phyloP scores from a whole-genome alignment of 495 filamentous ascomycete species.

The Achaetomiella virescens region DNA sequence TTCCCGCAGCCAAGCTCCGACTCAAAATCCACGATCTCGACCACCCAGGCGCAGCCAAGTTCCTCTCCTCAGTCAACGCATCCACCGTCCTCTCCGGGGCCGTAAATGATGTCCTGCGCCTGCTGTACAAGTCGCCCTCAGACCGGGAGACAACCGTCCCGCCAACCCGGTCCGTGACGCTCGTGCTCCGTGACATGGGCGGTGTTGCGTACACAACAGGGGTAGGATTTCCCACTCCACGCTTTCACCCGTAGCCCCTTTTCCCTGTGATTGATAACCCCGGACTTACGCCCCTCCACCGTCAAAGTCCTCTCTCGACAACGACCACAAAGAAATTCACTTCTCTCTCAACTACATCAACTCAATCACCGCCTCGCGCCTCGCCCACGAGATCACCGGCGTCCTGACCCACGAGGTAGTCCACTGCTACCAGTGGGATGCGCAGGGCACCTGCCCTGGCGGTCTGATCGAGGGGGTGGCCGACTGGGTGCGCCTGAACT shows the following conservation, averaged over 20 bases:
- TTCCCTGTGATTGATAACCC: not conserved
- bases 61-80: conserved; percentile 56
- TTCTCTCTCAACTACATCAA: conserved; percentile 72
- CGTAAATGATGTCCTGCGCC: conserved; percentile 58
- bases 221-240: conserved; percentile 7
- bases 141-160: conserved; percentile 37
- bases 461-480: conserved; percentile 90
- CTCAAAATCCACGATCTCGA: conserved; percentile 65
- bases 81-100: conserved; percentile 52
- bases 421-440: conserved; percentile 88
- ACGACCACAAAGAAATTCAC: conserved; percentile 93
- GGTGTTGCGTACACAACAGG: conserved; percentile 90
- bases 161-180: conserved; percentile 67
- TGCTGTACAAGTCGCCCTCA: conserved; percentile 50
- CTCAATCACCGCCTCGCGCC: conserved; percentile 32
- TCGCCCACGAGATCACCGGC: conserved; percentile 65
- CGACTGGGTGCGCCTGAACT: conserved; percentile 82
- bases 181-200: conserved; percentile 71
- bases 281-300: not conserved
- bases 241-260: not conserved
- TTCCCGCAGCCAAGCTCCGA: conserved; percentile 55
- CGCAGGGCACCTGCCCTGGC: conserved; percentile 55
- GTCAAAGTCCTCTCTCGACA: conserved; percentile 58
- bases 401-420: conserved; percentile 91
- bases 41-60: conserved; percentile 55